Evolutionary conservation across 768 basidiomycete species (phyloP).

Genomic region (Pseudohyphozyma bogoriensis): DNA sequence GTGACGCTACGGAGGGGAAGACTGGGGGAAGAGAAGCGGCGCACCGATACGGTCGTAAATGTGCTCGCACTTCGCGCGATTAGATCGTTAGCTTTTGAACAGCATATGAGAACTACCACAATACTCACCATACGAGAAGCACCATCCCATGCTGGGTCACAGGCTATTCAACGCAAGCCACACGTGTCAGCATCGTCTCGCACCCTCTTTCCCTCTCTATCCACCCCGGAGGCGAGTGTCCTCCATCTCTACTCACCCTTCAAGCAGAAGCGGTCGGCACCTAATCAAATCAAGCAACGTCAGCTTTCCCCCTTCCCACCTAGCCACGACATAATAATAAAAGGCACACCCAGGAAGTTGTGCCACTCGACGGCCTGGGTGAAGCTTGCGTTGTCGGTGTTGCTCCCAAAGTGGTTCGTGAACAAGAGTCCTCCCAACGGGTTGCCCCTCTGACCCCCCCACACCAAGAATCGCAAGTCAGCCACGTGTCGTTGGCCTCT

Average conservation of each 20-base stretch:
- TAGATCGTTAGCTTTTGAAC: no score
- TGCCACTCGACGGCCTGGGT: slow-evolving; percentile 53
- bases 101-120: no score
- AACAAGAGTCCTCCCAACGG: slow-evolving; percentile 63
- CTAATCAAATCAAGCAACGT: slow-evolving; percentile 55
- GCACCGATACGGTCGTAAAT: slow-evolving; percentile 39
- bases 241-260: no score
- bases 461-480: neutral
- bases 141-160: slow-evolving; percentile 51
- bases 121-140: no score
- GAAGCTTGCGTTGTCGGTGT: slow-evolving; percentile 41
- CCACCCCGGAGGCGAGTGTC: no score
- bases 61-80: slow-evolving; percentile 55
- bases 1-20: neutral
- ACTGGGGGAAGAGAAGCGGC: neutral
- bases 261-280: slow-evolving; percentile 37
- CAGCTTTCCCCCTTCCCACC: no score
- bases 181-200: slow-evolving; percentile 25
- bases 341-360: slow-evolving; percentile 47
- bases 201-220: no score
- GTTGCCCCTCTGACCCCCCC: no score
- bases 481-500: no score
- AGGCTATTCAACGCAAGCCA: slow-evolving; percentile 65
- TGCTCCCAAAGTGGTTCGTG: slow-evolving; percentile 49
- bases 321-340: slow-evolving; percentile 1